Evolutionary conservation across 139 green algal species (phyloP), one percentile per base, ranked within the genome.

Genomic region (Penium margaritaceum): DNA sequence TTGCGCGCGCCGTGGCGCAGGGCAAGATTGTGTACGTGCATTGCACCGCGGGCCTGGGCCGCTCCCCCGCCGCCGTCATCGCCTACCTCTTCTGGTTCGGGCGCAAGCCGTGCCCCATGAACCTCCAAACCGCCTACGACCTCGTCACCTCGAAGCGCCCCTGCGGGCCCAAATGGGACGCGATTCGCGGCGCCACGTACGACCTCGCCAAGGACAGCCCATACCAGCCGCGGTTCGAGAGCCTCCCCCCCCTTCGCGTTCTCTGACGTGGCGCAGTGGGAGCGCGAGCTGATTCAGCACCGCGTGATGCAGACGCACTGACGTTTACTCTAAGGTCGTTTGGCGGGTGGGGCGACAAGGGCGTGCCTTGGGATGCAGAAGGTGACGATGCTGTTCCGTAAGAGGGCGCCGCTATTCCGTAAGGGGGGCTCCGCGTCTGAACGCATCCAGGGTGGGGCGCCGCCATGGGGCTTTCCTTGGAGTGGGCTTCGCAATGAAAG

Each of bases 21-120:
- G 67, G 47, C 9, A 5, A 55, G 36, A 70, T 24, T 36, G 63
- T 60, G 36, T 84, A 84, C 34, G 43, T 67, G 21, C 78, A 84
- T 55, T 84, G 78, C 64, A 84, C 78, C 17, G 78, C 78, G 37
- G 78, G 78, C 3, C 55, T 84, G 55, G 78, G 78, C 27, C 43
- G 78, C 15, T 58, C 71, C 3, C 78, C 78, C 1, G 78, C 38
- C 4, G 53, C 67, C 6, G 72, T 38, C 2, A 84, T 84, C 38
- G 67, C 53, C 14, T 84, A 77, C 21, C 38, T 84, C 24, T 84
- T 80, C 37, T 84, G 78, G 78, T 80, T 67, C 36, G n/a, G n/a
- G n/a, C n/a, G n/a, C n/a, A n/a, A n/a, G n/a, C n/a, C n/a, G n/a
- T n/a, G n/a, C n/a, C n/a, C 67, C 14, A 54, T 14, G 17, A 14